Evolutionary conservation across 495 filamentous ascomycete genomes (phyloP), one percentile per base, ranked within the genome.

Genomic region (Penicillium coprophilum): DNA sequence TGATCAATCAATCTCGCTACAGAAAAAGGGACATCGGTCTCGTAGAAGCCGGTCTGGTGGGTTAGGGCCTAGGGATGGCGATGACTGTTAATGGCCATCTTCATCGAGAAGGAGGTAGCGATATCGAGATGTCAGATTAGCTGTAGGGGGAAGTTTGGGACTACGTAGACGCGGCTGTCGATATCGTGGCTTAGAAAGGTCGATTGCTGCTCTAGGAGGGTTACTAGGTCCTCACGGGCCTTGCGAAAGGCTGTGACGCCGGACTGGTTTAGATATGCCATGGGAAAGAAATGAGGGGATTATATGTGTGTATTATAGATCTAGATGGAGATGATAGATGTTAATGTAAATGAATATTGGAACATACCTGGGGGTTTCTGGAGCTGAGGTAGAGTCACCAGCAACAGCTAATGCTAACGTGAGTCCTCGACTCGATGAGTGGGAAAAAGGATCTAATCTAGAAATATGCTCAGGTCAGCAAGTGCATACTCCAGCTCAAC

Each of bases 11-110:
- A 5, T 6, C 4, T 27, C 7, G 48, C 48, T 1, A 40, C 34
- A 15, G 48, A 15, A 12, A 24, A 7, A 20, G 48, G 48, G 5
- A 51, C 34, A 3, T n/a, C 27, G 0, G 34, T 27, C 5, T 38
- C 21, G 48, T 51, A 40, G 31, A 39, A 51, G 21, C 23, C 46
- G 2, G 2, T 19, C n/a, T 17, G 34, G 6, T 27, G 34, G 23
- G 40, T 6, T 2, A 51, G 48, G 34, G 40, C 21, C 23, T 51
- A 51, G 20, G 48, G 48, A 5, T 51, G 34, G 23, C 30, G 34
- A 8, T 34, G 48, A 23, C 32, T 39, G 0, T 39, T 7, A 23
- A 28, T 2, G 34, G 48, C 20, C 20, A 51, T 51, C 19, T 27
- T 51, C 13, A 5, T 28, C 4, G 34, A 28, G 4, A 13, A 8